These are phyloP conservation scores for Salvia rosmarinus DNA, from an alignment of 257 asterid species.

Conservation along the genomic window DNA sequence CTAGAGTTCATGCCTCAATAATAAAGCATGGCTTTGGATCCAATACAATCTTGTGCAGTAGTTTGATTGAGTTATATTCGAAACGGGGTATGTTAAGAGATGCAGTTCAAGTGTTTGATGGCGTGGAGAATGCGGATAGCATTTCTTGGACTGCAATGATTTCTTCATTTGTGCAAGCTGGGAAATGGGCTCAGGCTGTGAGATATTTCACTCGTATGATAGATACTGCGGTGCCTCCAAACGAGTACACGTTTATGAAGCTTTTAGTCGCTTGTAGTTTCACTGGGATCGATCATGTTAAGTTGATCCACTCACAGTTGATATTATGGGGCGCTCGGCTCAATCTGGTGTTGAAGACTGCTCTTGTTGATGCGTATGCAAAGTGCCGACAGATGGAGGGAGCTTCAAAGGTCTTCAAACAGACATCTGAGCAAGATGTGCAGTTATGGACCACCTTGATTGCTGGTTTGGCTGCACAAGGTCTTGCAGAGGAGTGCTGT, in stretches of 20 bases:
- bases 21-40: constrained; percentile 43
- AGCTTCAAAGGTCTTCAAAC: constrained; percentile 35
- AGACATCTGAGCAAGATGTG: constrained; percentile 41
- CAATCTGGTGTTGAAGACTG: constrained; percentile 41
- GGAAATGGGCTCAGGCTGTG: constrained; percentile 29
- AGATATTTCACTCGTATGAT: constrained; percentile 35
- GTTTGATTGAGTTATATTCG: constrained; percentile 42
- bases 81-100: constrained; percentile 26
- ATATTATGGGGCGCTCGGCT: constrained; percentile 34
- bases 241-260: constrained; percentile 41
- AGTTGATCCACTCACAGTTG: constrained; percentile 32
- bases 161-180: constrained; percentile 41
- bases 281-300: constrained; percentile 31
- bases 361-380: constrained; percentile 40
- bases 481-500: constrained; percentile 35
- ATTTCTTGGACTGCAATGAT: constrained; percentile 46
- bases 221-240: constrained; percentile 33
- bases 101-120: constrained; percentile 37
- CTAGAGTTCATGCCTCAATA: constrained; percentile 36
- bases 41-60: constrained; percentile 39
- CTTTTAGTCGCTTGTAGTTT: constrained; percentile 39
- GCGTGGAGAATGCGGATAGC: constrained; percentile 34
- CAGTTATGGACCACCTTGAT: constrained; percentile 42
- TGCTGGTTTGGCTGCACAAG: constrained; percentile 40
- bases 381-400: constrained; percentile 40